A percentile compares a stretch with the other conserved stretches of the same genome.
Evolutionary conservation across 78 protist genomes (phyloP).

Genomic region (Isochrysis galbana): DNA sequence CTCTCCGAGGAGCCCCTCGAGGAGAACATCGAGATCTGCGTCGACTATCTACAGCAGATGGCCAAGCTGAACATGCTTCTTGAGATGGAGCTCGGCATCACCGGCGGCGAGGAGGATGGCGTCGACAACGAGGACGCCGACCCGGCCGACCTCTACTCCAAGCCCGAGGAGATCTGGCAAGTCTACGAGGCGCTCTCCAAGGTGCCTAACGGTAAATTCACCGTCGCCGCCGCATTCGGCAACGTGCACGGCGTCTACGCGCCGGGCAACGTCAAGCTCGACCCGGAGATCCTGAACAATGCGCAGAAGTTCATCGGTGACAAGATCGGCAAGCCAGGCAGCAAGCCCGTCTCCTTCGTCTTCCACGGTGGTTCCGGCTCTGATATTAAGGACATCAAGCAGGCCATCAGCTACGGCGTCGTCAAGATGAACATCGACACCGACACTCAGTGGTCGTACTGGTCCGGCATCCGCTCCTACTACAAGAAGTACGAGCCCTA

Average conservation of each 20-base stretch:
- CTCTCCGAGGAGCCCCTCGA: slow-evolving; percentile 65
- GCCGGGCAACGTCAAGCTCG: slow-evolving; percentile 66
- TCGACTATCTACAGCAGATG: slow-evolving; percentile 50
- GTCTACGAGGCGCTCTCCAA: slow-evolving; percentile 37
- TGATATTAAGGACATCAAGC: slow-evolving; percentile 29
- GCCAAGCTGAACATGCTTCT: slow-evolving; percentile 44
- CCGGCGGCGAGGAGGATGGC: slow-evolving; percentile 80
- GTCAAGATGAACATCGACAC: slow-evolving; percentile 78
- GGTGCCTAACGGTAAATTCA: slow-evolving; percentile 20
- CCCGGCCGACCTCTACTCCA: slow-evolving; percentile 51
- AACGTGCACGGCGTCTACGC: slow-evolving; percentile 75
- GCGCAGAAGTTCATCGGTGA: slow-evolving; percentile 36
- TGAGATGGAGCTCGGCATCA: slow-evolving; percentile 76
- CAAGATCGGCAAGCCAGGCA: slow-evolving; percentile 9
- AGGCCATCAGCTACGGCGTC: slow-evolving; percentile 43
- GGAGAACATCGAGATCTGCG: slow-evolving; percentile 52
- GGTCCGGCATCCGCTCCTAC: background rate
- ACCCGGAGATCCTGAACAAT: slow-evolving; percentile 56
- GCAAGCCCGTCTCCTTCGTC: slow-evolving; percentile 57
- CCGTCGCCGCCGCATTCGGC: slow-evolving; percentile 72
- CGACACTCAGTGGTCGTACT: slow-evolving; percentile 71
- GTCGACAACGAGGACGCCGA: slow-evolving; percentile 62
- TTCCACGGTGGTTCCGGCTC: slow-evolving; percentile 79
- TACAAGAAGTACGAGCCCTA: slow-evolving; percentile 51
- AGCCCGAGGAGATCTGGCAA: slow-evolving; percentile 66